phyloP scores from a whole-genome alignment of 2,329 filamentous ascomycete species.

The Alternaria sp. region DNA sequence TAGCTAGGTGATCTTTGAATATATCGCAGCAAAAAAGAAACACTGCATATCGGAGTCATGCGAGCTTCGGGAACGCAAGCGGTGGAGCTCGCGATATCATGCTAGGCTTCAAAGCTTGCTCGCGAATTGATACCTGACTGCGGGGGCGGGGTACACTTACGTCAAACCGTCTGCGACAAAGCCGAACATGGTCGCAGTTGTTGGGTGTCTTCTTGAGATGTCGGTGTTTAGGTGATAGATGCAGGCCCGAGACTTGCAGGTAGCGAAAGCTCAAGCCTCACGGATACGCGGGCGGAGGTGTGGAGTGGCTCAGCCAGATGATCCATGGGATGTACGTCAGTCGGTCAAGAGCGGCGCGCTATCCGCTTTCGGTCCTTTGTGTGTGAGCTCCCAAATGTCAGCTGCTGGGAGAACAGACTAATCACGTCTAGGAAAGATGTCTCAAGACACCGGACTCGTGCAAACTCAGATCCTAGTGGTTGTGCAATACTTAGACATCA shows the following conservation, averaged over 20 bases:
- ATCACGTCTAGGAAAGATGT: neutral
- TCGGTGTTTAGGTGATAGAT: conserved; percentile 10
- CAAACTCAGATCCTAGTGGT: neutral
- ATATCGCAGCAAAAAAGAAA: conserved; percentile 1
- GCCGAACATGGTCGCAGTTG: conserved; percentile 42
- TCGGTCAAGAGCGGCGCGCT: conserved; percentile 18
- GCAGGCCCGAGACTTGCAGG: conserved; percentile 9
- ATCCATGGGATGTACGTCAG: conserved; percentile 17
- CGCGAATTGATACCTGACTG: conserved; percentile 12
- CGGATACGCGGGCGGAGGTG: conserved; percentile 28
- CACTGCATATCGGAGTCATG: conserved; percentile 9
- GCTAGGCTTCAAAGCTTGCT: conserved; percentile 16
- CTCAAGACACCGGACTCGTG: neutral
- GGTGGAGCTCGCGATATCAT: conserved; percentile 15
- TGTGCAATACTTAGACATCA: too few species aligned
- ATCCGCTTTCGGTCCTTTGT: conserved; percentile 15
- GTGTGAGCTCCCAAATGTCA: conserved; percentile 7
- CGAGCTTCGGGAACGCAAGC: conserved; percentile 16
- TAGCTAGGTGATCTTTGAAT: conserved; percentile 18
- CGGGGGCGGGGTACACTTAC: conserved; percentile 46
- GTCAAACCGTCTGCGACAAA: conserved; percentile 51
- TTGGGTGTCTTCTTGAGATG: conserved; percentile 6
- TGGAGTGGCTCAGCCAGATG: conserved; percentile 24
- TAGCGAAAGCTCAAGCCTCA: conserved; percentile 23
- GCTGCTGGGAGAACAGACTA: neutral